Percentiles rank a stretch among this genome's conserved stretches.
Evolutionary conservation across 1,284 basidiomycete genomes (phyloP).

Genomic region (Kwoniella shivajii): DNA sequence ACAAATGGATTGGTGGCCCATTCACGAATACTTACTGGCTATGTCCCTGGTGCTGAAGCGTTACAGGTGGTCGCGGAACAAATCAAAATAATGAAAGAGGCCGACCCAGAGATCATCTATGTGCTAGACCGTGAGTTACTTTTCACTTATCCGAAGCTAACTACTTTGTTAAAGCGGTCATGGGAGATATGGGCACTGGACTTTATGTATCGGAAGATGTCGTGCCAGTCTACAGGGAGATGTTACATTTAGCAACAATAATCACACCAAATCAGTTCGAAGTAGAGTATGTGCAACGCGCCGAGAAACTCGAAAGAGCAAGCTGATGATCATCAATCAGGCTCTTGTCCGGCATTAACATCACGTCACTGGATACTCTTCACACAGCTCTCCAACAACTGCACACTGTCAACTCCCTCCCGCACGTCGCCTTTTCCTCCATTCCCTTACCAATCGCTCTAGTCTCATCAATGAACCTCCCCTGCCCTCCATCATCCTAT

Average conservation of each 20-base stretch:
- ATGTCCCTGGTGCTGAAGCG: constrained; percentile 82
- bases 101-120: constrained; percentile 69
- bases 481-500: constrained; percentile 46
- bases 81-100: constrained; percentile 55
- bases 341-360: constrained; percentile 69
- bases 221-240: constrained; percentile 78
- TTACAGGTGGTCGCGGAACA: constrained; percentile 68
- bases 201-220: constrained; percentile 88
- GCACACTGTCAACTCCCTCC: constrained; percentile 72
- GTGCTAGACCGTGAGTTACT: constrained; percentile 78
- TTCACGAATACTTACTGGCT: constrained; percentile 77
- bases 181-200: constrained; percentile 78
- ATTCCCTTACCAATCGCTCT: constrained; percentile 58
- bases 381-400: constrained; percentile 70
- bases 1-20: constrained; percentile 68
- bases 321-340: constrained; percentile 54
- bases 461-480: constrained; percentile 39
- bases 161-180: constrained; percentile 63
- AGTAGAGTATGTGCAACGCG: constrained; percentile 70
- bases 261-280: constrained; percentile 99
- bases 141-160: not conserved
- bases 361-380: constrained; percentile 68
- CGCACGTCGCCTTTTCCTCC: constrained; percentile 89
- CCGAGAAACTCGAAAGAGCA: not conserved
- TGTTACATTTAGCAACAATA: constrained; percentile 80